phyloP scores from a whole-genome alignment of 768 basidiomycete species.

The Lyophyllum decastes region DNA sequence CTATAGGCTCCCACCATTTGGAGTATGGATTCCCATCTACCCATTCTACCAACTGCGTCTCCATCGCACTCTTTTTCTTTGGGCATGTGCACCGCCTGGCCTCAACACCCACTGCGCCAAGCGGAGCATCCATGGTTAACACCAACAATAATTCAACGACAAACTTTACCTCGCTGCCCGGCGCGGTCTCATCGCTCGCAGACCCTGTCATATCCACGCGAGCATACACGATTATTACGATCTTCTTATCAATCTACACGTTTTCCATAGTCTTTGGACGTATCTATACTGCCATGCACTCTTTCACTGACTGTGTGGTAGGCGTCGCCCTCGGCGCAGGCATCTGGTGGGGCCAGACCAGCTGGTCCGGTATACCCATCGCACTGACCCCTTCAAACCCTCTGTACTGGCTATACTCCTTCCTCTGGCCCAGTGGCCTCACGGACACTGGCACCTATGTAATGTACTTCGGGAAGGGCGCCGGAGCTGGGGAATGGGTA shows the following conservation, averaged over 20 bases:
- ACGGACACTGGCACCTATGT: conserved; percentile 20
- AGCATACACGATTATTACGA: conserved; percentile 42
- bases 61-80: conserved; percentile 83
- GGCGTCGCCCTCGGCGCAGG: conserved; percentile 65
- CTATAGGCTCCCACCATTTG: conserved; percentile 77
- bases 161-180: conserved; percentile 7
- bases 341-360: conserved; percentile 66
- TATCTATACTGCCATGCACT: conserved; percentile 88
- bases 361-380: conserved; percentile 41
- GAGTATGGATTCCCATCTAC: conserved; percentile 98
- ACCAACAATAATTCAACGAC: conserved; percentile 3
- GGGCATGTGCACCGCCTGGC: conserved; percentile 57
- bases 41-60: conserved; percentile 89
- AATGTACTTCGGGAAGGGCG: conserved; percentile 38
- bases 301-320: conserved; percentile 69
- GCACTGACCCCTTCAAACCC: conserved; percentile 30
- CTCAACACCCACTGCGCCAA: conserved; percentile 22
- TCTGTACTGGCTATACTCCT: conserved; percentile 24
- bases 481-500: conserved; percentile 34
- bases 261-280: conserved; percentile 79
- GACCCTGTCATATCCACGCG: conserved; percentile 43
- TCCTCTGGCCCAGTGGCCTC: conserved; percentile 23
- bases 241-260: conserved; percentile 56
- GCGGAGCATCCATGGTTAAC: not conserved
- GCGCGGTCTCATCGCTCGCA: conserved; percentile 17